Evolutionary conservation across 2,329 filamentous ascomycete genomes (phyloP).

Genomic region (Didymella keratinophila): DNA sequence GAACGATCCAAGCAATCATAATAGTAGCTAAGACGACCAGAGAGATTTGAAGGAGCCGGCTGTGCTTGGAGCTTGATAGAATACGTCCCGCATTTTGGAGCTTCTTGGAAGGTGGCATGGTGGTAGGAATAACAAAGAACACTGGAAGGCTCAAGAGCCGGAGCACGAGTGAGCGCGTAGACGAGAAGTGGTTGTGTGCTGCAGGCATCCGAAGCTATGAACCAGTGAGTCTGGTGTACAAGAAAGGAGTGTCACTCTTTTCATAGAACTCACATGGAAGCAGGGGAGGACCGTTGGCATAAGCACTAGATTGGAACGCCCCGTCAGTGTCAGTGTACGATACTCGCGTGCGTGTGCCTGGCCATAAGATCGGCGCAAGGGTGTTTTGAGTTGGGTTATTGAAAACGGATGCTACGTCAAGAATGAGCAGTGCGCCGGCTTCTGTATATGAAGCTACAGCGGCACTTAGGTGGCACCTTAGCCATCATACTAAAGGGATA

Average conservation of each 20-base stretch:
- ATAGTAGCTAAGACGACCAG: neutral
- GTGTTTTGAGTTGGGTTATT: slow-evolving; percentile 38
- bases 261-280: slow-evolving; percentile 47
- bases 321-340: slow-evolving; percentile 42
- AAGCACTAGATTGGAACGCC: slow-evolving; percentile 43
- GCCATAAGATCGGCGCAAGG: slow-evolving; percentile 41
- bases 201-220: slow-evolving; percentile 40
- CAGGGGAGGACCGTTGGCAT: slow-evolving; percentile 43
- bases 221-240: slow-evolving; percentile 38
- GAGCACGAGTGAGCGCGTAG: slow-evolving; percentile 35
- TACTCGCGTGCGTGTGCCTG: slow-evolving; percentile 30
- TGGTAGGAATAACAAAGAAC: slow-evolving; percentile 26
- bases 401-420: slow-evolving; percentile 30
- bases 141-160: slow-evolving; percentile 24
- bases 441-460: slow-evolving; percentile 21
- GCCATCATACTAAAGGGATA: slow-evolving; percentile 8
- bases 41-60: neutral
- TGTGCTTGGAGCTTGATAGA: neutral
- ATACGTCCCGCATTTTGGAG: neutral
- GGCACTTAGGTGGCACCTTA: slow-evolving; percentile 11
- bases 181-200: slow-evolving; percentile 35
- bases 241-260: slow-evolving; percentile 35
- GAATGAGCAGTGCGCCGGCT: slow-evolving; percentile 17
- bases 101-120: slow-evolving; percentile 42
- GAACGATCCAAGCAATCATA: neutral